Evolutionary conservation across 306 rosid genomes (phyloP), one percentile per base, ranked within the genome.

Genomic region (Medicago arabica): DNA sequence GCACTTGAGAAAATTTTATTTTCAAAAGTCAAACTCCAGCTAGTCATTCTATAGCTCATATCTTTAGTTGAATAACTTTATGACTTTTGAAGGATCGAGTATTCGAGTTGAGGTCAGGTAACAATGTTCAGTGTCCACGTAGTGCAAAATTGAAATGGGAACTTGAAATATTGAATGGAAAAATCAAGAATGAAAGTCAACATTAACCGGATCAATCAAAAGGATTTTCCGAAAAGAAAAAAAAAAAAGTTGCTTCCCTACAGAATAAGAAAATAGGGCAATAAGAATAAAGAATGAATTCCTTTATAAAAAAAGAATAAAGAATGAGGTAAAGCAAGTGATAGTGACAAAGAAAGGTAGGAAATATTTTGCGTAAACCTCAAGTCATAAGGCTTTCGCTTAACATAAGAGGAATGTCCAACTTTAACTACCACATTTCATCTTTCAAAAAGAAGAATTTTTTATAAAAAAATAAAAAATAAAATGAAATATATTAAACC

Each of bases 381-480:
- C 64, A 53, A 71, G 66, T 70, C 63, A 47, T 14, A 13, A 16
- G 40, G 11, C 12, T 59, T 31, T 47, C 0, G 36, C 57, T 49
- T 36, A 78, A 71, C 16, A 21, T 6, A 6, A 51, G 66, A 78
- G 82, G 38, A 71, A 72, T 71, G 82, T 78, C 82, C 82, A 71
- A 78, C 77, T 78, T 78, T 62, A 47, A 10, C 61, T 50, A n/a
- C 15, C 28, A 23, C 28, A 23, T 23, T 23, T 23, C 1, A 23
- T 23, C 28, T 23, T 23, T 23, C 28, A 23, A 23, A 23, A n/a
- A n/a, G n/a, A n/a, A n/a, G n/a, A n/a, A n/a, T n/a, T n/a, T n/a
- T n/a, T n/a, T n/a, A n/a, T n/a, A n/a, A n/a, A n/a, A n/a, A n/a
- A n/a, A n/a, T n/a, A n/a, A n/a, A n/a, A n/a, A n/a, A n/a, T 2